Base-by-base conservation (phyloP, 495 filamentous ascomycete species). In the Glutinoglossum americanum region DNA sequence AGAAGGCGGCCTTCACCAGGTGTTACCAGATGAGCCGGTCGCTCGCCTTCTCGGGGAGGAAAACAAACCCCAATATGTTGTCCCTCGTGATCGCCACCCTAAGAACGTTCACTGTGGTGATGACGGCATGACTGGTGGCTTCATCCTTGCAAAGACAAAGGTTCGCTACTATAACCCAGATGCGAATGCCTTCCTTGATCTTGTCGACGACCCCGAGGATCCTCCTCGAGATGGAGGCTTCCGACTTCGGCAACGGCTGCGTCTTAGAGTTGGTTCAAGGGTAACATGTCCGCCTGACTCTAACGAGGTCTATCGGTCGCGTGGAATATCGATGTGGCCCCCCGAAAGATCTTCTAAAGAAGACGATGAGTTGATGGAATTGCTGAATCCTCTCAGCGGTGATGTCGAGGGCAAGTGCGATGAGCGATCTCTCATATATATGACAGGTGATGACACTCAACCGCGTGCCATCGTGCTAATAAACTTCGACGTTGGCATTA, bases 351-450 rank as follows among this genome's bases (percentile, higher is more conserved):
- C 73, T 5, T 66, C 72, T 5, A 27, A 57, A 15, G 37, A 51
- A 19, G 30, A 62, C 45, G 55, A 62, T 44, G 71, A 74, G 51
- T 64, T 87, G 1, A 70, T 76, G 51, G 61, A 68, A 3, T 58
- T 85, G 28, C 71, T 87, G 9, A 83, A 79, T 59, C 80, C 81
- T 2, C 69, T 73, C 2, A 71, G 66, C 28, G 59, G 74, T 3
- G 67, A 72, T 27, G 66, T 84, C 6, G 63, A 70, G 11, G 78
- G 77, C 0, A 62, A 69, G 35, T 74, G 76, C 27, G 80, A 85
- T 54, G 81, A 85, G n/a, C 71, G 80, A 17, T 79, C 79, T 13
- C 64, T 82, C 4, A 69, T 84, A 3, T 77, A 81, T 60, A 69
- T 72, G 10, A 72, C 72, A 0, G 75, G 72, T 6, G 64, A 70